phyloP scores from a whole-genome alignment of 371 early-diverging fungal species.

The Actinomortierella ambigua region DNA sequence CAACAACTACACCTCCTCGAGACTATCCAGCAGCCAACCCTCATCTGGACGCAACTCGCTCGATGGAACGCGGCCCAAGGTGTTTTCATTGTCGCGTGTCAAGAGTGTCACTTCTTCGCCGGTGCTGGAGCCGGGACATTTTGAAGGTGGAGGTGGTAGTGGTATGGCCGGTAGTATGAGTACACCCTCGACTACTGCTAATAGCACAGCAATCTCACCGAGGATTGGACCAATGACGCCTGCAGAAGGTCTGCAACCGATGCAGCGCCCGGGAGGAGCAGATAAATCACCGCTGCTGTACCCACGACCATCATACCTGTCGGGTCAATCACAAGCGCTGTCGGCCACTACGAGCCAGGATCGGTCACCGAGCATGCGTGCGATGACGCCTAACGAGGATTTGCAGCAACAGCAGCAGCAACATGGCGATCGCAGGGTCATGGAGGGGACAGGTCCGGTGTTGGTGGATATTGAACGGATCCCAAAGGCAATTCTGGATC shows the following conservation, averaged over 20 bases:
- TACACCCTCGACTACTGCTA: not conserved
- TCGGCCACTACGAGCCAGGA: no score
- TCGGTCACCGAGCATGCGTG: no score
- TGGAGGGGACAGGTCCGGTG: constrained; percentile 10
- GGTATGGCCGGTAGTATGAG: not conserved
- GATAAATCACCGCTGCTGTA: constrained; percentile 31
- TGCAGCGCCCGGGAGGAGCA: constrained; percentile 2
- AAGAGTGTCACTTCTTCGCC: constrained; percentile 27
- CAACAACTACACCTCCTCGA: no score
- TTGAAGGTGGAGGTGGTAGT: not conserved
- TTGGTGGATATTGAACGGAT: constrained; percentile 36
- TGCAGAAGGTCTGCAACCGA: not conserved
- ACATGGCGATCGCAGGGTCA: no score
- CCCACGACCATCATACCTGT: no score
- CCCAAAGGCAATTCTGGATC: constrained; percentile 33
- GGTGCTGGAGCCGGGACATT: constrained; percentile 13
- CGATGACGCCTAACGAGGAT: no score
- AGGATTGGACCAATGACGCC: constrained; percentile 15
- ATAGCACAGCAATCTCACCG: constrained; percentile 10
- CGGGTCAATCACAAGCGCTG: no score
- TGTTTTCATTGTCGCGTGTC: constrained; percentile 7
- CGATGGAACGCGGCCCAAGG: constrained; percentile 33
- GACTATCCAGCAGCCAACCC: constrained; percentile 23
- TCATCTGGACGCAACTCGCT: constrained; percentile 38
- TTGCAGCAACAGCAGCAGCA: not conserved